These are phyloP conservation scores for Xylariaceae sp. DNA, from an alignment of 2,329 filamentous ascomycete genomes.

Conservation along the genomic window DNA sequence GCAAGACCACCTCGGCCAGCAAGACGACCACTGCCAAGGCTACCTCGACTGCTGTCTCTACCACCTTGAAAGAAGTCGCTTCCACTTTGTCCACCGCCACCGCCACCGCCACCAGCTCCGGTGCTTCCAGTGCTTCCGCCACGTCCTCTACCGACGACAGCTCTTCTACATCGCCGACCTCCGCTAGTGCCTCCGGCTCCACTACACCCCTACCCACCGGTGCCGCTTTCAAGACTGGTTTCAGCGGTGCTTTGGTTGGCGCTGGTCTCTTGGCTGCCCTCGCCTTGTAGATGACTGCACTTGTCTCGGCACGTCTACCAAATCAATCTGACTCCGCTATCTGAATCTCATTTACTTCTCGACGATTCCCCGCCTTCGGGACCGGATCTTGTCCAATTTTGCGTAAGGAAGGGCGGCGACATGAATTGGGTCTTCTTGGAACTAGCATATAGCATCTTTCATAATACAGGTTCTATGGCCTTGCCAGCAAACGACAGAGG, in stretches of 20 bases:
- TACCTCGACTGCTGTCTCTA: slow-evolving; percentile 18
- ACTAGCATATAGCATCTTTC: no score
- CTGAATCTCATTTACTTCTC: no score
- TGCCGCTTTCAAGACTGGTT: slow-evolving; percentile 25
- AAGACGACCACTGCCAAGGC: slow-evolving; percentile 19
- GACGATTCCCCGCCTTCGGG: no score
- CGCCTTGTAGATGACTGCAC: slow-evolving; percentile 22
- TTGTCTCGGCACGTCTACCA: no score
- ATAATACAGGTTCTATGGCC: no score
- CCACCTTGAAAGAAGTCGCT: slow-evolving; percentile 12
- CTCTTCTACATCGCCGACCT: slow-evolving; percentile 11
- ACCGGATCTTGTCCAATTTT: no score
- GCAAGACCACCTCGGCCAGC: slow-evolving; percentile 11
- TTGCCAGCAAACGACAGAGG: no score
- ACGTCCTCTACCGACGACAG: slow-evolving; percentile 1
- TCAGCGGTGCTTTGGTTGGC: slow-evolving; percentile 25
- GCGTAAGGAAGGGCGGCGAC: no score
- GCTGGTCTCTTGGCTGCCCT: slow-evolving; percentile 27
- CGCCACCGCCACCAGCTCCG: slow-evolving; percentile 17
- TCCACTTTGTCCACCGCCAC: slow-evolving; percentile 21
- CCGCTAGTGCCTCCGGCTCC: slow-evolving; percentile 8
- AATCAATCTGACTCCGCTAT: no score
- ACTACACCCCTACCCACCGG: slow-evolving; percentile 13
- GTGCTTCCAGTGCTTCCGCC: slow-evolving; percentile 13
- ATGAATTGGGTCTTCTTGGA: no score